Conservation (phyloP, 345 rosid species). For the Rhizophora mangle region DNA sequence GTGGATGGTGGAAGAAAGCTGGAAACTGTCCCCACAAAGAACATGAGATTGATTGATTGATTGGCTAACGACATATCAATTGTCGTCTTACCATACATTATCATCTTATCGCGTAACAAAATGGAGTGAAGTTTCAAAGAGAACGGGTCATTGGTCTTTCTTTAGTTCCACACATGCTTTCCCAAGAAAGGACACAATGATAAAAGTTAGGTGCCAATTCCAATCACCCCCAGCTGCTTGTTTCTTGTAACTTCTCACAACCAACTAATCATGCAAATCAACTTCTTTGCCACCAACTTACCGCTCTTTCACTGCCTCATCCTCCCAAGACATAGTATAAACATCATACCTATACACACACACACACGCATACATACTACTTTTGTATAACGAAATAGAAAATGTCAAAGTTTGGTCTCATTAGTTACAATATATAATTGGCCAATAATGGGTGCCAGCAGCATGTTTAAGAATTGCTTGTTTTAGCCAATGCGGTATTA, state of each 20-base stretch:
- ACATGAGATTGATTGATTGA: constrained; percentile 16
- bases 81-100: not conserved
- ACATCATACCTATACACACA: not conserved
- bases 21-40: constrained; percentile 24
- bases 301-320: not conserved
- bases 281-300: not conserved
- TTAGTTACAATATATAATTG: no score
- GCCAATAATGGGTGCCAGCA: no score
- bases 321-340: not conserved
- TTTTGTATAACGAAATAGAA: not conserved
- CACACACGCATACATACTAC: no score
- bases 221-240: constrained; percentile 10
- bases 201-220: constrained; percentile 10
- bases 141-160: not conserved
- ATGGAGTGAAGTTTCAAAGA: not conserved
- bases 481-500: no score
- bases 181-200: not conserved
- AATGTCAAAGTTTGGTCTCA: no score
- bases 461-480: no score
- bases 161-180: no score
- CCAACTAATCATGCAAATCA: not conserved
- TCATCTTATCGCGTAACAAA: no score
- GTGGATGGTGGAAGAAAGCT: constrained; percentile 40
- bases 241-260: not conserved
- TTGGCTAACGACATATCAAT: constrained; percentile 8